These are phyloP conservation scores for Macrocybe gigantea DNA, from an alignment of 768 basidiomycete species.

Conservation along the genomic window DNA sequence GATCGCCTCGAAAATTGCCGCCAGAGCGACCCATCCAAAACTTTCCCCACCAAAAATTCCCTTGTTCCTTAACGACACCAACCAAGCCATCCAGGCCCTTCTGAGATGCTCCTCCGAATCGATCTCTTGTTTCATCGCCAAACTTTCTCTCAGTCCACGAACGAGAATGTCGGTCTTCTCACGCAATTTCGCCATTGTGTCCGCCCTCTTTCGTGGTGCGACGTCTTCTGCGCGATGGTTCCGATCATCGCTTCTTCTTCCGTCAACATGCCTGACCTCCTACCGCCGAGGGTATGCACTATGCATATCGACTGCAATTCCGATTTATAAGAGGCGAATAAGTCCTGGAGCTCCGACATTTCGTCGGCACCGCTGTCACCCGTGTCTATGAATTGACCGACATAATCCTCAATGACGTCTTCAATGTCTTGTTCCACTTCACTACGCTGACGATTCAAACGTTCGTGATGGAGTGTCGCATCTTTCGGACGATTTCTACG, in stretches of 20 bases:
- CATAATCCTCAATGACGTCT: constrained; percentile 17
- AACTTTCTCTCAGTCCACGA: constrained; percentile 37
- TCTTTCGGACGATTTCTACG: constrained; percentile 7
- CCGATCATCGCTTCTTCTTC: constrained; percentile 65
- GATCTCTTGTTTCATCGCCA: constrained; percentile 43
- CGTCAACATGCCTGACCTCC: constrained; percentile 36
- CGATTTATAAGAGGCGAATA: constrained; percentile 37
- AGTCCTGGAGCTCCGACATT: constrained; percentile 20
- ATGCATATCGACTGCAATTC: constrained; percentile 45
- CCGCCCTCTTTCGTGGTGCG: constrained; percentile 49
- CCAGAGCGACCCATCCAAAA: constrained; percentile 57
- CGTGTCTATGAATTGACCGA: constrained; percentile 23
- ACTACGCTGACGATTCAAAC: constrained; percentile 10
- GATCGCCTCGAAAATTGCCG: constrained; percentile 49
- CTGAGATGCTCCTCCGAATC: constrained; percentile 33
- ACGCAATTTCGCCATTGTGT: constrained; percentile 48
- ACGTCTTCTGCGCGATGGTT: constrained; percentile 58
- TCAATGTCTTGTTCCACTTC: constrained; percentile 16
- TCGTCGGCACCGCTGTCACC: constrained; percentile 13
- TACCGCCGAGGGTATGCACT: constrained; percentile 38
- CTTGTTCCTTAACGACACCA: constrained; percentile 29
- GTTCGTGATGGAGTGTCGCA: constrained; percentile 11
- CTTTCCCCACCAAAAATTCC: constrained; percentile 50
- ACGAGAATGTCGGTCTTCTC: constrained; percentile 52
- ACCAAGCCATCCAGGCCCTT: constrained; percentile 53